Percentiles rank a stretch among this genome's conserved stretches.
Evolutionary conservation across 306 rosid genomes (phyloP).

Genomic region (Cajanus cajan): DNA sequence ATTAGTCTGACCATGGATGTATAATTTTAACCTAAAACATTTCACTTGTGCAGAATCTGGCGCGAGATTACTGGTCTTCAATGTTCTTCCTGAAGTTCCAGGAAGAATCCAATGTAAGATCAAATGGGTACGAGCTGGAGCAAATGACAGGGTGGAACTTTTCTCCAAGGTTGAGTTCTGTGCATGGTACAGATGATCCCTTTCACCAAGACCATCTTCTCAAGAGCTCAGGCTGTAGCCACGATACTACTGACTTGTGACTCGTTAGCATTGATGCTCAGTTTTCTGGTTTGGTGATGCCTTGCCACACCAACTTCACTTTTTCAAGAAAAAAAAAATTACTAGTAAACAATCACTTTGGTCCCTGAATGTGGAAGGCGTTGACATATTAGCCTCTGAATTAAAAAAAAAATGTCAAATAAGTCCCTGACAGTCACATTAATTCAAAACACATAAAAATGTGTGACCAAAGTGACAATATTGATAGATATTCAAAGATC

Average conservation of each 20-base stretch:
- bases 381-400: no score
- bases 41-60: conserved; percentile 59
- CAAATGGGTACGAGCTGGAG: conserved; percentile 59
- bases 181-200: conserved; percentile 80
- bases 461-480: no score
- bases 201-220: conserved; percentile 68
- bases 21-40: conserved; percentile 6
- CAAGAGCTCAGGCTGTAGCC: conserved; percentile 46
- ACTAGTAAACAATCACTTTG: no score
- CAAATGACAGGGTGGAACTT: conserved; percentile 68
- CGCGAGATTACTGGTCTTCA: conserved; percentile 90
- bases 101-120: conserved; percentile 64
- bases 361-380: no score
- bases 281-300: not conserved
- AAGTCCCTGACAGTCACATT: no score
- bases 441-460: no score
- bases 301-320: conserved; percentile 1
- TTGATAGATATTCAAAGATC: no score
- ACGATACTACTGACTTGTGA: conserved; percentile 38
- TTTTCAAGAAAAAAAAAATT: not conserved
- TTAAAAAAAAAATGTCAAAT: no score
- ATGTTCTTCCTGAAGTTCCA: conserved; percentile 75
- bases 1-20: not conserved
- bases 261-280: not conserved
- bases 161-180: conserved; percentile 89